Conservation (phyloP, 345 rosid species). For the Salix dunnii region DNA sequence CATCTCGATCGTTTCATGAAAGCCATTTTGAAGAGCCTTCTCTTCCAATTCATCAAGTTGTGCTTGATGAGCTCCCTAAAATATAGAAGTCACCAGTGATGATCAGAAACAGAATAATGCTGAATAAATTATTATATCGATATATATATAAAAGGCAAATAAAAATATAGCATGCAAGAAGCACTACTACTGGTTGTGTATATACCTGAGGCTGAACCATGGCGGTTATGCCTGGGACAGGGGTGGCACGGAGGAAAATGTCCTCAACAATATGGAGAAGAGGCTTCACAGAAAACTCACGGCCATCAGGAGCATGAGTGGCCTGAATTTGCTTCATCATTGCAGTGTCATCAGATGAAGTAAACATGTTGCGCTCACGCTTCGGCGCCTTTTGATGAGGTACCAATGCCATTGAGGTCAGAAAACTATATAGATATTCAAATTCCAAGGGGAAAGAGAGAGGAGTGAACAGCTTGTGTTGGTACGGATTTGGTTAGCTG, state of each 20-base stretch:
- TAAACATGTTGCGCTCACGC: constrained; percentile 23
- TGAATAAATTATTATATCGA: neutral
- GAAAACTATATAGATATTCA: neutral
- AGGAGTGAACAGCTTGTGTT: neutral
- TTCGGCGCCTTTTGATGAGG: constrained; percentile 1
- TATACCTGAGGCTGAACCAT: constrained; percentile 19
- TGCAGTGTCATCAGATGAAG: constrained; percentile 49
- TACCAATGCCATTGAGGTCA: constrained; percentile 10
- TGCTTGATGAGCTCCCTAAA: constrained; percentile 25
- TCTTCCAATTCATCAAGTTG: constrained; percentile 38
- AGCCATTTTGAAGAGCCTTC: constrained; percentile 27
- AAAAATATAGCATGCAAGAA: neutral
- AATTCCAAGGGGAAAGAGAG: neutral
- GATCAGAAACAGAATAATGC: neutral
- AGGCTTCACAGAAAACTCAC: constrained; percentile 38
- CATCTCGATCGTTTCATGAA: constrained; percentile 38
- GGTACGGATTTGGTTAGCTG: constrained; percentile 11
- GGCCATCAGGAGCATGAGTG: constrained; percentile 59
- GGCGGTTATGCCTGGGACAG: constrained; percentile 12
- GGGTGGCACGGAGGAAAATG: constrained; percentile 39
- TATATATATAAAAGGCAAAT: neutral
- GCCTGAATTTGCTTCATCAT: constrained; percentile 54
- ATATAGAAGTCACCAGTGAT: neutral
- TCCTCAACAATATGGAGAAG: constrained; percentile 48
- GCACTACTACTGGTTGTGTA: neutral